Conservation (phyloP, 1,139 yeast genomes). For the Yamadazyma songkhlaensis region DNA sequence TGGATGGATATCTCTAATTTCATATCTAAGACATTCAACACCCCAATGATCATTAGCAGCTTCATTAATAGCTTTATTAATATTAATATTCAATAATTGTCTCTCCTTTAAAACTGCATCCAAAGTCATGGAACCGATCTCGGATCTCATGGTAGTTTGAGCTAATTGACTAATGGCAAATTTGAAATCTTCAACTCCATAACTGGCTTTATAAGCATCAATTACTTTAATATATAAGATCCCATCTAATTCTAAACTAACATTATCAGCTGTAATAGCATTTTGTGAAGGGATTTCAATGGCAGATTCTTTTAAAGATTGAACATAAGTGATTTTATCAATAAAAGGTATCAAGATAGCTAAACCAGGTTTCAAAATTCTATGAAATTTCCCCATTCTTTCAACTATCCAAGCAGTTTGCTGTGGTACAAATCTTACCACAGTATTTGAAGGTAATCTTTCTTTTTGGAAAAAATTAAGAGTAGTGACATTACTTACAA, state of each 20-base stretch:
- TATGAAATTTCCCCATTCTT: slow-evolving; percentile 82
- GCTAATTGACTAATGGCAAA: slow-evolving; percentile 85
- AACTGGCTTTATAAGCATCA: slow-evolving; percentile 83
- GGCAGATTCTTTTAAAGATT: slow-evolving; percentile 78
- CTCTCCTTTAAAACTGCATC: slow-evolving; percentile 78
- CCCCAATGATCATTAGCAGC: slow-evolving; percentile 86
- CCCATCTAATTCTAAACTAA: slow-evolving; percentile 81
- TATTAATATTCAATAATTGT: slow-evolving; percentile 67
- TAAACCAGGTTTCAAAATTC: slow-evolving; percentile 74
- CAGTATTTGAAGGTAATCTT: slow-evolving; percentile 69
- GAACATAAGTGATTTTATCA: slow-evolving; percentile 78
- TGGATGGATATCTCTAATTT: slow-evolving; percentile 85
- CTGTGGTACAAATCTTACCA: slow-evolving; percentile 80
- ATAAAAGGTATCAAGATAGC: slow-evolving; percentile 70
- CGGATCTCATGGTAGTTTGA: slow-evolving; percentile 88
- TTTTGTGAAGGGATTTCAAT: slow-evolving; percentile 81
- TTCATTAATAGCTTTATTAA: slow-evolving; percentile 76
- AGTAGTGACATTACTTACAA: slow-evolving; percentile 12
- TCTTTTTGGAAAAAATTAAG: slow-evolving; percentile 66
- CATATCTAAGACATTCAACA: slow-evolving; percentile 77
- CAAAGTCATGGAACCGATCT: slow-evolving; percentile 77
- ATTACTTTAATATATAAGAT: slow-evolving; percentile 72
- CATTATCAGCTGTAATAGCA: slow-evolving; percentile 86
- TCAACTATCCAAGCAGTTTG: slow-evolving; percentile 92
- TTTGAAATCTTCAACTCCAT: slow-evolving; percentile 86